A percentile compares a stretch with the other conserved stretches of the same genome.
Conservation (phyloP, 2,329 filamentous ascomycete genomes). For the Colletotrichum orchidophilum region DNA sequence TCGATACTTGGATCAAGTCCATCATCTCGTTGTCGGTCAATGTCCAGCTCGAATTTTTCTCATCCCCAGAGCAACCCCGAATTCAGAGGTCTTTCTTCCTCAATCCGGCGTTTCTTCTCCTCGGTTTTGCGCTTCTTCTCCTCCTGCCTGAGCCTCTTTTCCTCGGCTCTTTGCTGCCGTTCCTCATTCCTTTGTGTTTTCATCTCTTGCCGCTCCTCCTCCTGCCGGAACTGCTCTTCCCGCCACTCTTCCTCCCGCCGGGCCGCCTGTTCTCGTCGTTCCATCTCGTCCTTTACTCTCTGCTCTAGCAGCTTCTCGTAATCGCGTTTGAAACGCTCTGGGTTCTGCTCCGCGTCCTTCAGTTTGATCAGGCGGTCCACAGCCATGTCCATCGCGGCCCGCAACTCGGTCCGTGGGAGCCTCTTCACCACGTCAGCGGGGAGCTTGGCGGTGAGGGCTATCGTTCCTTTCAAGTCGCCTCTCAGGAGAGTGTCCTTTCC, state of each 20-base stretch:
- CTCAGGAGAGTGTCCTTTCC: neutral
- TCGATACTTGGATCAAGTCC: neutral
- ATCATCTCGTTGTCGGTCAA: neutral
- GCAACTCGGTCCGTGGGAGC: neutral
- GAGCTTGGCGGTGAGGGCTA: neutral
- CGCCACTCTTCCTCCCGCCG: neutral
- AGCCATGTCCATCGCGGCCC: neutral
- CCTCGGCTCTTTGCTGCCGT: neutral
- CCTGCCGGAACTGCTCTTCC: neutral
- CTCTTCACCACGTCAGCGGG: neutral
- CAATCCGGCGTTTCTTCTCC: neutral
- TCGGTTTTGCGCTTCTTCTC: neutral
- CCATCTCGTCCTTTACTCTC: neutral
- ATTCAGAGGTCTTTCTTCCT: neutral
- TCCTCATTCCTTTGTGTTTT: neutral
- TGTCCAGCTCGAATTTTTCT: too few species aligned
- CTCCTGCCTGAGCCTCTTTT: neutral
- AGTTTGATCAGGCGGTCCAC: neutral
- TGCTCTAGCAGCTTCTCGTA: neutral
- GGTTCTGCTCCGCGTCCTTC: neutral
- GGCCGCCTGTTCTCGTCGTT: neutral
- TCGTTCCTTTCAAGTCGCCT: slow-evolving; percentile 10
- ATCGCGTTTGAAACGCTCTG: neutral
- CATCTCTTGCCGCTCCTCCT: neutral
- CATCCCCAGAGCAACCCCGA: neutral